Evolutionary conservation across 208 protist species (phyloP), one percentile per base, ranked within the genome.

Genomic region (Leishmania gerbilli): DNA sequence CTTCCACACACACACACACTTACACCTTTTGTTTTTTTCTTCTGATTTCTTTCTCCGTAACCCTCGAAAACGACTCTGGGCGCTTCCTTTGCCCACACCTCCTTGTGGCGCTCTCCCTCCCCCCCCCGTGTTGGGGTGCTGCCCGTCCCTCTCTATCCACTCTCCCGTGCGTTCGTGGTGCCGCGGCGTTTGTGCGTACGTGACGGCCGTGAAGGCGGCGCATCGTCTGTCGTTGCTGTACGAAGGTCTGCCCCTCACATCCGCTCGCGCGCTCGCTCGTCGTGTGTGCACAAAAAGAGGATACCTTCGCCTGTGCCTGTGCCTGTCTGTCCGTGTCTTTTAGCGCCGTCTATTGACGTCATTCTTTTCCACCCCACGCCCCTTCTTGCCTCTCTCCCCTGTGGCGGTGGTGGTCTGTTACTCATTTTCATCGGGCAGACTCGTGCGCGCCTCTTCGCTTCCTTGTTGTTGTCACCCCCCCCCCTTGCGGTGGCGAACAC

Each of bases 331-430:
- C 21, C 4, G 19, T 72, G 71, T 34, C 27, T 76, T 49, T 58
- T n/a, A n/a, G 24, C 34, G 40, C 15, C 51, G 19, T 62, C 69
- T 74, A 19, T 27, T 71, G 31, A 75, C 27, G 7, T 64, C 51
- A 11, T 31, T 47, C 0, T 76, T 62, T 47, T 7, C 17, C 51
- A 19, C 51, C 51, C 31, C 42, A 31, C 24, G 3, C 51, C n/a
- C n/a, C 64, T n/a, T n/a, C 42, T 47, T 79, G 42, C 72, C 21
- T 60, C n/a, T 79, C 37, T 68, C 21, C 71, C 45, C 47, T 31
- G 13, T 40, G 19, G 37, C 1, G 37, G 58, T 76, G 34, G 53
- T 68, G 3, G 21, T 81, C 37, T 81, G 65, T 76, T 21, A n/a
- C 62, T 74, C 62, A 58, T 9, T 81, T 27, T 76, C 21, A 45